These are phyloP conservation scores for Pseudotsuga menziesii DNA, from an alignment of 75 land plant genomes.

Conservation along the genomic window DNA sequence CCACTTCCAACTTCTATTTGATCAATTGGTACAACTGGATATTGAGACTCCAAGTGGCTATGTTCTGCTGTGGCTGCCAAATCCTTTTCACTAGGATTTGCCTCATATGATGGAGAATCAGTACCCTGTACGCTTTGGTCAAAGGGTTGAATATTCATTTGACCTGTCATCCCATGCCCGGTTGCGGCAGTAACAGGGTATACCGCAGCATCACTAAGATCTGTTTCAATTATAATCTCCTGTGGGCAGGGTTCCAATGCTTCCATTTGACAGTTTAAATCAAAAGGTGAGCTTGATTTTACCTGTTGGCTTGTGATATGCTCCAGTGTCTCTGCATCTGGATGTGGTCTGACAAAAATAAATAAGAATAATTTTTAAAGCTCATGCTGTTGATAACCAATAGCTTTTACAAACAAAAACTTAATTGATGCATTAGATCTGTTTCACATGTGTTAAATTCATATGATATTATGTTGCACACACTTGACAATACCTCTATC, in stretches of 20 bases:
- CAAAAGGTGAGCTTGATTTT: neutral
- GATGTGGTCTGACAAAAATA: constrained; percentile 5
- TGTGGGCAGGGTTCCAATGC: neutral
- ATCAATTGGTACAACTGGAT: neutral
- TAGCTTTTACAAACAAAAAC: neutral
- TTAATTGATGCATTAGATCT: neutral
- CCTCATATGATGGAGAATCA: neutral
- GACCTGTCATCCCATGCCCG: neutral
- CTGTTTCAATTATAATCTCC: neutral
- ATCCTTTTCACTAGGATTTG: neutral
- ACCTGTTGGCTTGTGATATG: too few species aligned
- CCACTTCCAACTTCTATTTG: neutral
- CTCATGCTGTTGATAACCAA: neutral
- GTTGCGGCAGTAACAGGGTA: neutral
- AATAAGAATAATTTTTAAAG: neutral
- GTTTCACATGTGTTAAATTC: neutral
- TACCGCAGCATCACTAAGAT: neutral
- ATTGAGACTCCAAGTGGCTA: neutral
- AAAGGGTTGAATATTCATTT: neutral
- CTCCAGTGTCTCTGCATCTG: neutral
- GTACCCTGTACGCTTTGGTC: neutral
- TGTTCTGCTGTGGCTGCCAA: neutral
- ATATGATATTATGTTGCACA: neutral
- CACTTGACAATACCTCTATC: neutral
- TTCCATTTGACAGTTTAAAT: constrained; percentile 1